Evolutionary conservation across 2,329 filamentous ascomycete genomes (phyloP), one percentile per base, ranked within the genome.

Genomic region (Samsoniella hepiali): DNA sequence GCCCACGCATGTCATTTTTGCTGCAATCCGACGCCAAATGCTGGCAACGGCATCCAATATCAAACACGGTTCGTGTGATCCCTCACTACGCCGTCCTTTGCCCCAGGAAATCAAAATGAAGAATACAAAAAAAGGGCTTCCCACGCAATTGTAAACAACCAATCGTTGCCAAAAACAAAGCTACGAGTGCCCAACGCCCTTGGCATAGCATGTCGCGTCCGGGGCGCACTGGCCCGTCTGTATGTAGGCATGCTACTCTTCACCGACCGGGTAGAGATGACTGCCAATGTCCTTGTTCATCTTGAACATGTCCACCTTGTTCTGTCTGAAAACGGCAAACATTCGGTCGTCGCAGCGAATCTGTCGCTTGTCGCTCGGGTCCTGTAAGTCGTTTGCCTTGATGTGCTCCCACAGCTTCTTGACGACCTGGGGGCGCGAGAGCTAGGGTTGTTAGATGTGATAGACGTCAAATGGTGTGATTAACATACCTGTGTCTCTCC

Each of bases 321-420:
- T 87, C 72, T 90, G 85, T 76, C 96, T 96, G 80, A 99, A 99
- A 8, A 99, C 90, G 7, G 90, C 90, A 65, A 91, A 88, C 89
- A 99, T 90, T 69, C 87, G 88, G 31, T 96, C 91, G 76, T 99
- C 95, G 78, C 95, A 99, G 34, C 87, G 81, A 67, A 99, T 99
- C 69, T 97, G 92, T 29, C 95, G 90, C 75, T 93, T 94, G 79
- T 99, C 94, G 67, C 76, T 86, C 0, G 93, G 94, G 69, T 98
- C 93, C 76, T 99, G 95, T 6, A 99, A 86, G 47, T 93, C 85
- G 68, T 93, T 88, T 65, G 82, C 86, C 72, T 96, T 96, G 78
- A 99, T 96, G 72, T 99, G 93, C 65, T 90, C 88, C 95, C 95
- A 99, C 61, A 99, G 88, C 74, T 91, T 91, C 81, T 98, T 98